Percentiles rank a stretch among this genome's conserved stretches.
Evolutionary conservation across 768 basidiomycete species (phyloP).

Genomic region (Russula brevipes): DNA sequence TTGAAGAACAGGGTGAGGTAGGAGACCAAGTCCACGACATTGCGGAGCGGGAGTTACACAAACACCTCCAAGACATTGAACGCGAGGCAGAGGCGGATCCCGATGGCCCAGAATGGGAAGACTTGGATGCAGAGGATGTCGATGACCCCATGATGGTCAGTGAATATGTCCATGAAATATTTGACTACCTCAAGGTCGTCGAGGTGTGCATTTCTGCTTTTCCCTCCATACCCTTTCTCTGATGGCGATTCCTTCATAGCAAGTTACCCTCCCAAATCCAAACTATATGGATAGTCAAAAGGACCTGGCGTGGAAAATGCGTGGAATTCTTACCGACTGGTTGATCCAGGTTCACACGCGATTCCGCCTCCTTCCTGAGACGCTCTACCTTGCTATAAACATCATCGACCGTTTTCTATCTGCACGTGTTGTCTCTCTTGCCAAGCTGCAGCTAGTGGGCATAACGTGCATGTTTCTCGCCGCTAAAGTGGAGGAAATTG

Average conservation of each 20-base stretch:
- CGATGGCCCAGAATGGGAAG: slow-evolving; percentile 71
- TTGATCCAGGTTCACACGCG: slow-evolving; percentile 85
- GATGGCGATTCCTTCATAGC: slow-evolving; percentile 37
- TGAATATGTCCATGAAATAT: slow-evolving; percentile 93
- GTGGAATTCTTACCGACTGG: slow-evolving; percentile 88
- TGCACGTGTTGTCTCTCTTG: slow-evolving; percentile 51
- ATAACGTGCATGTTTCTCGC: slow-evolving; percentile 83
- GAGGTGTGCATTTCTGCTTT: slow-evolving; percentile 51
- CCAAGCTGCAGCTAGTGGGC: slow-evolving; percentile 75
- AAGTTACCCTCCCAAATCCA: slow-evolving; percentile 72
- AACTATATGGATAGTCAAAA: slow-evolving; percentile 82
- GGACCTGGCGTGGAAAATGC: slow-evolving; percentile 85
- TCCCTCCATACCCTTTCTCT: slow-evolving; percentile 21
- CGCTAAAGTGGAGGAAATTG: slow-evolving; percentile 89
- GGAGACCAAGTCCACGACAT: slow-evolving; percentile 39
- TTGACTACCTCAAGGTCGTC: slow-evolving; percentile 78
- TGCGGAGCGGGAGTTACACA: slow-evolving; percentile 33
- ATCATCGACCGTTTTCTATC: slow-evolving; percentile 68
- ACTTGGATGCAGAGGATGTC: slow-evolving; percentile 85
- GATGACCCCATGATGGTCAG: slow-evolving; percentile 97
- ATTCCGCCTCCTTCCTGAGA: slow-evolving; percentile 84
- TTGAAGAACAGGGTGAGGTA: slow-evolving; percentile 37
- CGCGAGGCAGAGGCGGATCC: slow-evolving; percentile 61
- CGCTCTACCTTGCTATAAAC: slow-evolving; percentile 84
- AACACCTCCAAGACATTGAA: slow-evolving; percentile 32